phyloP scores from a whole-genome alignment of 1,284 basidiomycete genomes.

The Anthracocystis panici-leucophaei region DNA sequence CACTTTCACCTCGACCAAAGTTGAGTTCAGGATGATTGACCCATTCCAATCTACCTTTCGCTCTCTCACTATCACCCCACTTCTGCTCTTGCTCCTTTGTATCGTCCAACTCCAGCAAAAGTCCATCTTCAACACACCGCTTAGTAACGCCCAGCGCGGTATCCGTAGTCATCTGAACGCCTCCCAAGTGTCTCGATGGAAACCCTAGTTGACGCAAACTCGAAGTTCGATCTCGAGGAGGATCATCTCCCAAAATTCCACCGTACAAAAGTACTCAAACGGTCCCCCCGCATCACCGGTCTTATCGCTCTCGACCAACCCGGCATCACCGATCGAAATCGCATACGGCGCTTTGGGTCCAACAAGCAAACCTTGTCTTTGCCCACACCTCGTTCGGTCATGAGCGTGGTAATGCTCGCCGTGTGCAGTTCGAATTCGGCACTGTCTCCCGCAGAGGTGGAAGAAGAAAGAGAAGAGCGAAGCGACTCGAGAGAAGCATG shows the following conservation, averaged over 20 bases:
- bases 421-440: conserved; percentile 75
- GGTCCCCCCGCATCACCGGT: conserved; percentile 38
- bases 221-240: conserved; percentile 84
- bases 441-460: conserved; percentile 4
- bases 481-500: conserved; percentile 77
- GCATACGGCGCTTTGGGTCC: conserved; percentile 63
- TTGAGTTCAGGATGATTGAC: conserved; percentile 63
- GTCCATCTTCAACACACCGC: conserved; percentile 79
- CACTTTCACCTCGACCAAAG: conserved; percentile 64
- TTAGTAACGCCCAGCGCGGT: conserved; percentile 95
- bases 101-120: conserved; percentile 30
- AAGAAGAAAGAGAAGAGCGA: conserved; percentile 56
- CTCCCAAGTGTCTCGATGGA: conserved; percentile 72
- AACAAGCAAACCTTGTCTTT: conserved; percentile 70
- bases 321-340: conserved; percentile 55
- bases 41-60: conserved; percentile 43
- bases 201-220: conserved; percentile 89
- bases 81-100: conserved; percentile 27
- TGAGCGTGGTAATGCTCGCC: conserved; percentile 77
- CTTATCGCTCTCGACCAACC: conserved; percentile 43
- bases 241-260: conserved; percentile 81
- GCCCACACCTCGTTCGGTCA: conserved; percentile 73
- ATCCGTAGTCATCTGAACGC: conserved; percentile 96
- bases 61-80: conserved; percentile 18
- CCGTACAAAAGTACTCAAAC: conserved; percentile 66